Conservation (phyloP, 139 green algal species). For the Closterium sp. region DNA sequence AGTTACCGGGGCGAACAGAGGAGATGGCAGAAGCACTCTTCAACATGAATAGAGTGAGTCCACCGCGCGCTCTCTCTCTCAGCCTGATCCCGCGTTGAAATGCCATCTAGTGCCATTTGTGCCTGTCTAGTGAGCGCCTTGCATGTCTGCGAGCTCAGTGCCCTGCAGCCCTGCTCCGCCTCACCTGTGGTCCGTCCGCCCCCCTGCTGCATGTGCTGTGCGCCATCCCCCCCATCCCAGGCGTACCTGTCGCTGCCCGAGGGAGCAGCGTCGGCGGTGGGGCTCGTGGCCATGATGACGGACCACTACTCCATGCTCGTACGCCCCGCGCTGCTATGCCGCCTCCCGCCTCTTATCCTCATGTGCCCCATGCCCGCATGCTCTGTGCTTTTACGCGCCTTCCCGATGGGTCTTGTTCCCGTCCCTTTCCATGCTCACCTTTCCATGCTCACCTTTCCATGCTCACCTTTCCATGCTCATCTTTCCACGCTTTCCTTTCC, state of each 20-base stretch:
- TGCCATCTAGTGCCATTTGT: no score
- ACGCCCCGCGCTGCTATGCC: not conserved
- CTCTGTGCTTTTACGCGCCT: no score
- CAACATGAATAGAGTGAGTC: conserved; percentile 37
- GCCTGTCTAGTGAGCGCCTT: no score
- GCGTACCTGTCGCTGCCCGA: conserved; percentile 46
- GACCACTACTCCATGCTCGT: conserved; percentile 42
- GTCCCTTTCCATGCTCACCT: no score
- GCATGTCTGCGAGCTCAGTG: not conserved
- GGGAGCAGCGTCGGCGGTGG: conserved; percentile 25
- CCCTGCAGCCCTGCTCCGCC: not conserved
- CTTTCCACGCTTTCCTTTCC: no score
- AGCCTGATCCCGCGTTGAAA: not conserved
- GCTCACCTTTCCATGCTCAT: no score
- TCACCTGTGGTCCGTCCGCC: not conserved
- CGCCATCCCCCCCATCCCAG: not conserved
- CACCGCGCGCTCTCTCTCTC: no score
- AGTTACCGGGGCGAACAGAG: conserved; percentile 18
- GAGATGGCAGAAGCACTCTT: conserved; percentile 41
- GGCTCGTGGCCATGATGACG: conserved; percentile 40
- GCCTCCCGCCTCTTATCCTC: no score
- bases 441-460: no score
- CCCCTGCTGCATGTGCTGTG: no score
- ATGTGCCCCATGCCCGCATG: no score
- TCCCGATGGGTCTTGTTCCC: no score